Conservation (phyloP, 768 basidiomycete species). For the Rhodosporidiobolus sp. region DNA sequence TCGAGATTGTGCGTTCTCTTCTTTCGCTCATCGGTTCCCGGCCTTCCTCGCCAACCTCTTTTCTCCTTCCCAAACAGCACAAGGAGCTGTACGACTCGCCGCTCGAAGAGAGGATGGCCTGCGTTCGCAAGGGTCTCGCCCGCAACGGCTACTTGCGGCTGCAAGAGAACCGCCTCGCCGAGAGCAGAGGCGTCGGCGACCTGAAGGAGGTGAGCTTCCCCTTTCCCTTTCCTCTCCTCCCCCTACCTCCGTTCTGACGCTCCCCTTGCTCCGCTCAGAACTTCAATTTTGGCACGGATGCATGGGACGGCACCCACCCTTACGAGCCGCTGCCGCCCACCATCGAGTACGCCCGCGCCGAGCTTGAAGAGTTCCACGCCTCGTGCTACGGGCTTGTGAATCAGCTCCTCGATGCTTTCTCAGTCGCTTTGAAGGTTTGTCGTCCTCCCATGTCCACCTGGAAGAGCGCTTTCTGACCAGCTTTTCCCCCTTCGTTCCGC, state of each 20-base stretch:
- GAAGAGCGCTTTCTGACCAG: no score
- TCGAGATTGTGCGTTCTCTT: not conserved
- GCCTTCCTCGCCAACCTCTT: not conserved
- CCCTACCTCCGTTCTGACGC: no score
- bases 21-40: no score
- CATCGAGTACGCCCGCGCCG: not conserved
- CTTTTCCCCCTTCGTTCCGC: not conserved
- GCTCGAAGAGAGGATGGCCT: not conserved
- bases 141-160: not conserved
- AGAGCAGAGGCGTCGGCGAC: not conserved
- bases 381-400: not conserved
- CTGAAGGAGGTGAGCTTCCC: not conserved
- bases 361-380: not conserved
- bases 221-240: not conserved
- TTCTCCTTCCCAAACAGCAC: not conserved
- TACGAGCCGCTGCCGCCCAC: conserved; percentile 1
- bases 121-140: not conserved
- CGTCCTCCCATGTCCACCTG: no score
- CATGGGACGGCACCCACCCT: not conserved
- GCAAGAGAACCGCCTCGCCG: not conserved
- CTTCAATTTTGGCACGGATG: not conserved
- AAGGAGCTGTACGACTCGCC: conserved; percentile 11
- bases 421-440: not conserved
- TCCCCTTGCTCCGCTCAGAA: no score
- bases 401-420: conserved; percentile 1